Evolutionary conservation across 495 filamentous ascomycete genomes (phyloP).

Genomic region (Xylaria grammica): DNA sequence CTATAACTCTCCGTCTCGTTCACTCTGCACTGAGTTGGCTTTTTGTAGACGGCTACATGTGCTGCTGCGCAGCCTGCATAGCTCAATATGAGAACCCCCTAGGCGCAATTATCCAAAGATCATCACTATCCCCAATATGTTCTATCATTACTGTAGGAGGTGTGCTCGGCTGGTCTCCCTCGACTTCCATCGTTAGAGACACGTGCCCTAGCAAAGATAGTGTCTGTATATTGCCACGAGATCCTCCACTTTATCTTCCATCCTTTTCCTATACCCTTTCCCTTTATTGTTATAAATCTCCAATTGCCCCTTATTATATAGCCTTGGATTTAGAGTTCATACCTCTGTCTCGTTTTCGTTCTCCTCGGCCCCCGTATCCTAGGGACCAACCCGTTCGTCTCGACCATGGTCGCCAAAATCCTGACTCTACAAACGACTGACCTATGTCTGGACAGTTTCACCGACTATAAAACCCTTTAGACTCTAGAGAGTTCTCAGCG

Average conservation of each 20-base stretch:
- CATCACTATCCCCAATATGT: not conserved
- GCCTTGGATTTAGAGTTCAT: not conserved
- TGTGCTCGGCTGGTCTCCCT: slow-evolving; percentile 15
- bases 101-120: slow-evolving; percentile 4
- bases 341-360: slow-evolving; percentile 4
- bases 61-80: slow-evolving; percentile 24
- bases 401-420: slow-evolving; percentile 32
- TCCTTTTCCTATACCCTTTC: not conserved
- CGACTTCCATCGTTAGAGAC: slow-evolving; percentile 11
- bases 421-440: slow-evolving; percentile 53
- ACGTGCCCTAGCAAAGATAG: not conserved
- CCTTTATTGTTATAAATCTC: not conserved
- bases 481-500: slow-evolving; percentile 33
- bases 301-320: not conserved
- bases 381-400: not conserved
- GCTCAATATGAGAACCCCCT: slow-evolving; percentile 8
- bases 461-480: slow-evolving; percentile 42
- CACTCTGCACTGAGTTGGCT: slow-evolving; percentile 14
- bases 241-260: not conserved
- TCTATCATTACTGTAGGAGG: not conserved
- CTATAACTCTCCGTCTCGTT: slow-evolving; percentile 6
- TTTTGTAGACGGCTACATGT: slow-evolving; percentile 19
- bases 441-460: slow-evolving; percentile 48
- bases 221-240: not conserved
- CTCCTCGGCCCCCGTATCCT: not conserved